phyloP scores from a whole-genome alignment of 73 alveolate species.

The Tetrahymena elliotti region DNA sequence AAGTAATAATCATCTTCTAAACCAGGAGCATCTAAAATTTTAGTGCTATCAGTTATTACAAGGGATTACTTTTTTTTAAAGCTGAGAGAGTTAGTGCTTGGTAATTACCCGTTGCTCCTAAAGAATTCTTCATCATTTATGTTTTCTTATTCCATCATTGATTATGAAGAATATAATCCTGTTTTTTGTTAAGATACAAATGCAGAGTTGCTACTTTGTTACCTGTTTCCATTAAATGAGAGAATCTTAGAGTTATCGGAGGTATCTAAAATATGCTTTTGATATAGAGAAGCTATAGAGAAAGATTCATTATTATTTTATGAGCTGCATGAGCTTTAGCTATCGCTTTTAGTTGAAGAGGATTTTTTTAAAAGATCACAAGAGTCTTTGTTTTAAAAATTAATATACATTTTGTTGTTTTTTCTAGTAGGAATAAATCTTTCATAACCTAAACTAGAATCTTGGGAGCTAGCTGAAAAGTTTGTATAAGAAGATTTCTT shows the following conservation, averaged over 20 bases:
- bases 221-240: not conserved
- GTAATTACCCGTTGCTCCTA: not conserved
- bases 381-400: not conserved
- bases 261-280: not conserved
- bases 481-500: not conserved
- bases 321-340: not conserved
- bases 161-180: not conserved
- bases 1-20: slow-evolving; percentile 78
- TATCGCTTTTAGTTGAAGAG: not conserved
- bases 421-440: not conserved
- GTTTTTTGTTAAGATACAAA: not conserved
- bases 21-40: slow-evolving; percentile 91
- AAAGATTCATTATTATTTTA: not conserved
- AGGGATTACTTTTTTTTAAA: not conserved
- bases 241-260: not conserved
- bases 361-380: not conserved
- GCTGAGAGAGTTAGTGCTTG: not conserved
- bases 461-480: not conserved
- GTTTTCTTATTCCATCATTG: not conserved
- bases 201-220: not conserved
- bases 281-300: not conserved
- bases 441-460: not conserved
- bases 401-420: not conserved
- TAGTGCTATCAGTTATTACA: slow-evolving; percentile 68
- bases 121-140: not conserved